These are phyloP conservation scores for Gnaphalium uliginosum DNA, from an alignment of 129 eudicot genomes.

Conservation along the genomic window DNA sequence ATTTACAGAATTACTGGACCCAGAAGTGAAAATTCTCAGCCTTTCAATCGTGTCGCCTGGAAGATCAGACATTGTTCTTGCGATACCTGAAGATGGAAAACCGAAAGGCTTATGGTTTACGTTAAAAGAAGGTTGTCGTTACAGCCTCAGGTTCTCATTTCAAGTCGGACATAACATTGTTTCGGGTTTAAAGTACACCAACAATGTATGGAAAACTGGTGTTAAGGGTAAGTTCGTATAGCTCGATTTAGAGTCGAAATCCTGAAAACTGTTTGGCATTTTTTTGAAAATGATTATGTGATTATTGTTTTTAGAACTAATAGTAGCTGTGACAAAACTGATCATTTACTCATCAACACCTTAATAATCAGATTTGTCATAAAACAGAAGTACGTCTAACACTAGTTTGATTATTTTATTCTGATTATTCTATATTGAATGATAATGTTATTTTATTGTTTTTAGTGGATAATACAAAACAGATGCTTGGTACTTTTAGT, in stretches of 20 bases:
- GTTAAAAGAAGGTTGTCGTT: slow-evolving; percentile 60
- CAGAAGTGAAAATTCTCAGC: slow-evolving; percentile 63
- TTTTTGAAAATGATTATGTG: too few species aligned
- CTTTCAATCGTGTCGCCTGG: slow-evolving; percentile 60
- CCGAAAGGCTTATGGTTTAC: slow-evolving; percentile 70
- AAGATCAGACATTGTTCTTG: slow-evolving; percentile 60
- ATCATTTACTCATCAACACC: background rate
- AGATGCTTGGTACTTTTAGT: slow-evolving; percentile 73
- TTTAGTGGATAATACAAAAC: slow-evolving; percentile 53
- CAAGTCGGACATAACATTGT: slow-evolving; percentile 62
- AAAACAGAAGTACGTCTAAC: background rate
- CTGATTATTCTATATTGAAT: background rate
- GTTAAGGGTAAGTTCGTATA: slow-evolving; percentile 43
- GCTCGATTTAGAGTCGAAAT: background rate
- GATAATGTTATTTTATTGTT: background rate
- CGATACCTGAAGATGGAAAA: slow-evolving; percentile 60
- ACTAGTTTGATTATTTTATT: background rate
- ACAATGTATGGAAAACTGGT: slow-evolving; percentile 69
- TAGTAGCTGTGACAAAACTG: background rate
- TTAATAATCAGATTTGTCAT: too few species aligned
- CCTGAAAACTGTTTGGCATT: background rate
- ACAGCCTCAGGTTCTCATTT: slow-evolving; percentile 56
- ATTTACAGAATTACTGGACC: slow-evolving; percentile 52
- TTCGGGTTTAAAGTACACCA: slow-evolving; percentile 61
- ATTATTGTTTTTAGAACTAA: too few species aligned